These are phyloP conservation scores for Decorospora gaudefroyi DNA, from an alignment of 2,329 filamentous ascomycete genomes.

Conservation along the genomic window DNA sequence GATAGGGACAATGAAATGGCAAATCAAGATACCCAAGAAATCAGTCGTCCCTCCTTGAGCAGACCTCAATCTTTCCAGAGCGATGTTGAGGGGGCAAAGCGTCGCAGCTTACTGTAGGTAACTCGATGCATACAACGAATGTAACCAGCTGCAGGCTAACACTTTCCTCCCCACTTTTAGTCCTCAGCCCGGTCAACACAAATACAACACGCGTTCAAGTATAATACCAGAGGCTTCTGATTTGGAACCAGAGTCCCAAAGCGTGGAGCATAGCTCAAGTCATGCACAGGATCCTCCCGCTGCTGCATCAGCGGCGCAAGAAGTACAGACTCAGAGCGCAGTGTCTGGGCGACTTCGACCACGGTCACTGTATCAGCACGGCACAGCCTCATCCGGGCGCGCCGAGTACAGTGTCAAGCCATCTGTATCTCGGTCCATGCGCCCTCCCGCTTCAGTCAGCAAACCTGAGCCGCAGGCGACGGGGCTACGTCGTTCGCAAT, in stretches of 20 bases:
- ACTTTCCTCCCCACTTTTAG: not conserved
- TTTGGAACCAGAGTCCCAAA: constrained; percentile 3
- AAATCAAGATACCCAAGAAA: not conserved
- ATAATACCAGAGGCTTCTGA: constrained; percentile 9
- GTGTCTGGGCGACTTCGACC: constrained; percentile 30
- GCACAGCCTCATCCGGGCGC: constrained; percentile 13
- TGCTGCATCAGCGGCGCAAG: constrained; percentile 1
- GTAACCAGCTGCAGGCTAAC: constrained; percentile 1
- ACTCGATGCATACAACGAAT: not conserved
- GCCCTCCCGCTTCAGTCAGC: constrained; percentile 22
- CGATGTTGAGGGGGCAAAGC: constrained; percentile 18
- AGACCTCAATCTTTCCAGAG: constrained; percentile 11
- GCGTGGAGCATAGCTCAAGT: not conserved
- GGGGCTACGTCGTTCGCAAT: constrained; percentile 35
- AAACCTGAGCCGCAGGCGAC: constrained; percentile 24
- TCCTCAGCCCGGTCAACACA: constrained; percentile 42
- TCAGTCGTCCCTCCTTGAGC: constrained; percentile 6
- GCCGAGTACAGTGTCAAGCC: constrained; percentile 12
- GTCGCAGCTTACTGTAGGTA: constrained; percentile 36
- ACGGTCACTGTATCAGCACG: constrained; percentile 40
- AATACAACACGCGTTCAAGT: constrained; percentile 17
- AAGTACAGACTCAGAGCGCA: constrained; percentile 2
- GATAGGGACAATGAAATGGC: not conserved
- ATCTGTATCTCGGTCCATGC: constrained; percentile 20
- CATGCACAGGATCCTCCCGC: not conserved